Evolutionary conservation across 2,329 filamentous ascomycete genomes (phyloP), one percentile per base, ranked within the genome.

Genomic region (Allantophomopsis lycopodina): DNA sequence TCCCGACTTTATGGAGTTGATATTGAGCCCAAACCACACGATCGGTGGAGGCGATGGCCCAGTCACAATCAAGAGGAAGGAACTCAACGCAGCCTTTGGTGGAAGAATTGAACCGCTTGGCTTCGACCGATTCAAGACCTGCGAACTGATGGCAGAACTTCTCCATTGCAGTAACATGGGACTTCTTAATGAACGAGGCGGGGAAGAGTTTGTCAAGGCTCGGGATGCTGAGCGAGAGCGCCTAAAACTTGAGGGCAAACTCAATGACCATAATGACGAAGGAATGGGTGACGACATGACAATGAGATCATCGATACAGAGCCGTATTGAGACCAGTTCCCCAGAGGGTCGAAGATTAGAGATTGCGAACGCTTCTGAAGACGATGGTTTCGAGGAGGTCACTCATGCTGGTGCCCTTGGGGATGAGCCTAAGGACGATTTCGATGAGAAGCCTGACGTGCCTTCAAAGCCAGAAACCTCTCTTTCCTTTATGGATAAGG

Each of bases 101-200:
- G 76, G 79, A 35, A 84, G 82, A 58, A 88, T 98, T 39, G 87
- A 96, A 59, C 89, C 91, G 4, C 71, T 98, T 8, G 91, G 91
- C 2, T 98, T 98, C 55, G 91, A 98, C 60, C 74, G 91, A 15
- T 98, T 98, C 68, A 98, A 98, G 67, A 96, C 91, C 0, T 98
- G 91, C 59, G 91, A 98, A 61, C 69, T 98, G 43, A 96, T 98
- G 91, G 91, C 91, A 1, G 91, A 98, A 60, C 68, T 98, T 35
- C 64, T 98, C 32, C 91, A 98, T 60, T 98, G 91, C 61, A 96
- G 89, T 58, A 98, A 98, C 57, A 98, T 98, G 91, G 88, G 84
- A 5, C 66, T 98, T 30, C 65, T 98, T 48, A 98, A 98, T 55
- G 88, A 96, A 56, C 68, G 76, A 8, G 91, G 89, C 23, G 88